Conservation (phyloP, 192 early-diverging fungal genomes). For the Rhizoclosmatium globosum region DNA sequence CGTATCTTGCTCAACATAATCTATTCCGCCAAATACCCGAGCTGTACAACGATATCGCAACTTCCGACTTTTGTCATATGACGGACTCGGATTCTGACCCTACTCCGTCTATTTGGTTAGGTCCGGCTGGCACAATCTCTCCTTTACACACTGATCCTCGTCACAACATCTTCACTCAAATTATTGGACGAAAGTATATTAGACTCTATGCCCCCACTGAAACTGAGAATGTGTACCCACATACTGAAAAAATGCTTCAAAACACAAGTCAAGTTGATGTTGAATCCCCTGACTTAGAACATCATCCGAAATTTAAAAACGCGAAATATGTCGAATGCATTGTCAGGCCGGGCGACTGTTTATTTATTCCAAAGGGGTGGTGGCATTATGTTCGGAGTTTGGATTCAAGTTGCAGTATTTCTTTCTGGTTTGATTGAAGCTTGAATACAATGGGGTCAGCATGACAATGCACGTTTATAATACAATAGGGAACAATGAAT, state of each 20-base stretch:
- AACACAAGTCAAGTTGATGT: constrained; percentile 87
- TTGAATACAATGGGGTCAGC: background rate
- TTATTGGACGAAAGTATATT: constrained; percentile 84
- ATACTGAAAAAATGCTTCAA: constrained; percentile 55
- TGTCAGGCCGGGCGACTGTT: constrained; percentile 77
- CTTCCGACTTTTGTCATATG: constrained; percentile 82
- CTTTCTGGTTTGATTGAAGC: constrained; percentile 88
- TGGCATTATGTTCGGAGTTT: constrained; percentile 90
- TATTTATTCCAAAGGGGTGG: constrained; percentile 87
- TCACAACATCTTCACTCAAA: constrained; percentile 86
- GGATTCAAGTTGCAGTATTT: constrained; percentile 81
- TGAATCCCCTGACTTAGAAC: constrained; percentile 61
- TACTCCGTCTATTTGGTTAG: constrained; percentile 84
- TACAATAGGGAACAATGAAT: too few species aligned
- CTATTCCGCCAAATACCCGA: constrained; percentile 79
- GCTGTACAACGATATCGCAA: constrained; percentile 69
- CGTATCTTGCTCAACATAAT: constrained; percentile 90
- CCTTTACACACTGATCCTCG: constrained; percentile 86
- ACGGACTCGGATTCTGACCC: constrained; percentile 36
- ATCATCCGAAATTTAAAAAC: constrained; percentile 64
- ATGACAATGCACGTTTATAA: background rate
- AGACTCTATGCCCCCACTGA: constrained; percentile 74
- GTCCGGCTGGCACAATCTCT: constrained; percentile 81
- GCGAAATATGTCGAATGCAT: constrained; percentile 74
- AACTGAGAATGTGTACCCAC: constrained; percentile 69